Evolutionary conservation across 257 asterid species (phyloP).

Genomic region (Solanum virginianum): DNA sequence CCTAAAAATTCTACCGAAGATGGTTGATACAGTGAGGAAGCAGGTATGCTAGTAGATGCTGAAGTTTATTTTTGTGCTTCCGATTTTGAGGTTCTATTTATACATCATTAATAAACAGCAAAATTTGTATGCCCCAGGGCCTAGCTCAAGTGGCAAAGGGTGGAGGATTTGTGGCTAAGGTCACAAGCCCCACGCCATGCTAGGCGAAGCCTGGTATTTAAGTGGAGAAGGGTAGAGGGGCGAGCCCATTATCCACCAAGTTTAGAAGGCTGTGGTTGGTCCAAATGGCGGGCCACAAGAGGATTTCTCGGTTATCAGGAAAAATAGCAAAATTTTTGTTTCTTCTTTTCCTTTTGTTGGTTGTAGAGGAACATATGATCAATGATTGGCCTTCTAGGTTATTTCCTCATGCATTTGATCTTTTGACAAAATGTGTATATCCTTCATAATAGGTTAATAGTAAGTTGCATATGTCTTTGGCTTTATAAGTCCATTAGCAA

Average conservation of each 20-base stretch:
- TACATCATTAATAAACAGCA: background rate
- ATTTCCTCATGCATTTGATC: background rate
- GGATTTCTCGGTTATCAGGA: too few species aligned
- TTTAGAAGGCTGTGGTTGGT: too few species aligned
- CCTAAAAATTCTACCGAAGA: constrained; percentile 63
- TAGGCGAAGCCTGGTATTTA: too few species aligned
- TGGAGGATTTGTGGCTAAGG: too few species aligned
- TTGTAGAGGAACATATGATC: background rate
- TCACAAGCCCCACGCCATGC: too few species aligned
- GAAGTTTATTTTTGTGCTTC: background rate
- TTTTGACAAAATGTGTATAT: background rate
- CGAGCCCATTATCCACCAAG: too few species aligned
- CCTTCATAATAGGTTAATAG: background rate
- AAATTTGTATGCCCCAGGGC: too few species aligned
- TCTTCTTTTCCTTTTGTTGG: background rate
- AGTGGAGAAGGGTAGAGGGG: too few species aligned
- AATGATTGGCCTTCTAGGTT: background rate
- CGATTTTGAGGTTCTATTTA: background rate
- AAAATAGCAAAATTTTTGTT: background rate
- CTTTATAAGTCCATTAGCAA: background rate
- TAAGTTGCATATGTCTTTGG: background rate
- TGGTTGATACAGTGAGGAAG: constrained; percentile 81
- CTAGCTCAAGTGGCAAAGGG: too few species aligned
- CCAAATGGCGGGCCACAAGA: too few species aligned
- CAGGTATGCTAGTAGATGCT: constrained; percentile 36